Percentiles rank a stretch among this genome's conserved stretches.
These are phyloP conservation scores for Vanilla planifolia DNA, from an alignment of 106 monocot species.

Conservation along the genomic window DNA sequence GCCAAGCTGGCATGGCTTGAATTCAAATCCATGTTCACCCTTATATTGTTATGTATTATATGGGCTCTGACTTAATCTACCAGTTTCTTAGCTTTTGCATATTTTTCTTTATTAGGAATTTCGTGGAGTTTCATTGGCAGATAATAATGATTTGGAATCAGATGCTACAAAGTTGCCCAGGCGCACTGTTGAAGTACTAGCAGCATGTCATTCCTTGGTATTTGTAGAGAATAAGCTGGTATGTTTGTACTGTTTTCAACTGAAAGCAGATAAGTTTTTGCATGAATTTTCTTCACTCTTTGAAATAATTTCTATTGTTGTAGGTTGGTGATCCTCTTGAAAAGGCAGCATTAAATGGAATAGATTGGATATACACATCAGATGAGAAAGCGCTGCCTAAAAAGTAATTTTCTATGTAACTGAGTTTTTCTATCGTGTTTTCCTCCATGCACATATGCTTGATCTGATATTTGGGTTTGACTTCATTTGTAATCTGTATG, in stretches of 20 bases:
- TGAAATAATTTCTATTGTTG: slow-evolving; percentile 3
- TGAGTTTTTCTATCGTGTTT: background rate
- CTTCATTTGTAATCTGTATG: background rate
- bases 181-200: slow-evolving; percentile 66
- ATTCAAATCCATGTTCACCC: background rate
- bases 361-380: slow-evolving; percentile 94
- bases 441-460: background rate
- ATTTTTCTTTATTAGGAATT: slow-evolving; percentile 65
- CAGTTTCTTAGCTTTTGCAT: slow-evolving; percentile 1
- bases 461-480: background rate
- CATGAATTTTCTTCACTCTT: background rate
- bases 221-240: slow-evolving; percentile 99
- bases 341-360: slow-evolving; percentile 94
- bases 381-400: slow-evolving; percentile 98
- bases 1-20: no score
- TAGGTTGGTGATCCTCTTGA: slow-evolving; percentile 99
- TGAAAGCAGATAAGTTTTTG: slow-evolving; percentile 2
- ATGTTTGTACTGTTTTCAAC: slow-evolving; percentile 1
- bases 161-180: slow-evolving; percentile 65
- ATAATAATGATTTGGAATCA: slow-evolving; percentile 58
- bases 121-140: slow-evolving; percentile 66
- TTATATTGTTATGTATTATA: background rate
- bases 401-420: slow-evolving; percentile 50
- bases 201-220: slow-evolving; percentile 94
- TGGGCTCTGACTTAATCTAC: background rate